Conservation (phyloP, 2,329 filamentous ascomycete genomes). For the Chaetomiaceae sp. region DNA sequence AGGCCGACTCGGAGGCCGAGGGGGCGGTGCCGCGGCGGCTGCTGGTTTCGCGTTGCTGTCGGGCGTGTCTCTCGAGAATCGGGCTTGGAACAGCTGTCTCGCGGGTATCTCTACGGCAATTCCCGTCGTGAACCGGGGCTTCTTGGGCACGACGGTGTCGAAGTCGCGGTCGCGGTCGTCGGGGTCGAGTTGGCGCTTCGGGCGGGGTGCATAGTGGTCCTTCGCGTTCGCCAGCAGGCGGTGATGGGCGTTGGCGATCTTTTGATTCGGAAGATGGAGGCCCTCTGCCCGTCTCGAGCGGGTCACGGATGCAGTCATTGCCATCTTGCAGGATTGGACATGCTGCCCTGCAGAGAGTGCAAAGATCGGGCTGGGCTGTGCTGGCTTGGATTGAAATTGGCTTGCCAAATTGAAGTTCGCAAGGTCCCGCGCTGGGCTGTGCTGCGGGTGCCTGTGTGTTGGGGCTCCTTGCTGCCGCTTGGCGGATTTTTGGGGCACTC, state of each 20-base stretch:
- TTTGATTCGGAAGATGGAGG: slow-evolving; percentile 34
- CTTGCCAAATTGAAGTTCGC: slow-evolving; percentile 5
- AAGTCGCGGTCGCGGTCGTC: slow-evolving; percentile 34
- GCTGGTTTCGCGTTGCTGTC: slow-evolving; percentile 14
- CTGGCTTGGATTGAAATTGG: background rate
- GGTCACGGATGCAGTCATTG: slow-evolving; percentile 47
- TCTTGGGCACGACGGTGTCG: slow-evolving; percentile 44
- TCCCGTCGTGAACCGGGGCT: slow-evolving; percentile 33
- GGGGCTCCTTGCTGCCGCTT: slow-evolving; percentile 5
- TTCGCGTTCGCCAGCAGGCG: slow-evolving; percentile 29
- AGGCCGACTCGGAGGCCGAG: background rate
- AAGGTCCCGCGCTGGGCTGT: background rate
- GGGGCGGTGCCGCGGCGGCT: no score
- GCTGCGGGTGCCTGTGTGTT: background rate
- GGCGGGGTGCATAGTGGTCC: slow-evolving; percentile 19
- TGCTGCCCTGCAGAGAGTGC: background rate
- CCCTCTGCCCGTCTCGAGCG: slow-evolving; percentile 49
- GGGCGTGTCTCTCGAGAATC: slow-evolving; percentile 15
- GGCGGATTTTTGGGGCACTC: slow-evolving; percentile 1
- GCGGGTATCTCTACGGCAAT: slow-evolving; percentile 50
- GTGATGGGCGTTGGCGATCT: slow-evolving; percentile 22
- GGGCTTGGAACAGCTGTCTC: slow-evolving; percentile 24
- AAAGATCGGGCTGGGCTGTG: no score
- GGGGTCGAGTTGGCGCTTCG: slow-evolving; percentile 45
- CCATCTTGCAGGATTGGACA: slow-evolving; percentile 18